Conservation (phyloP, 257 asterid genomes). For the Vinca minor region DNA sequence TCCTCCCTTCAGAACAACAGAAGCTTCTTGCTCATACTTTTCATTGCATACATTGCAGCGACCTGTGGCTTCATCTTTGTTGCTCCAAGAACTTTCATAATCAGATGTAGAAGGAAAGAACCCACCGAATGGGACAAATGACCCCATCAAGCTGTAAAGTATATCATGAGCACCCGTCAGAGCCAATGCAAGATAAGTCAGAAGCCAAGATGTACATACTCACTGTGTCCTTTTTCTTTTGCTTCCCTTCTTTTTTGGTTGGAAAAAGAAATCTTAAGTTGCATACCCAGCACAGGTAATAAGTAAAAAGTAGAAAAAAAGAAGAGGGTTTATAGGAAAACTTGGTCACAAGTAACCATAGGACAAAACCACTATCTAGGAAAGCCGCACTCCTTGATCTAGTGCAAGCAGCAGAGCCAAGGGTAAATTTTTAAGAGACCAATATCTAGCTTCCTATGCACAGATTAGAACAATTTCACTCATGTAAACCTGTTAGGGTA, state of each 20-base stretch:
- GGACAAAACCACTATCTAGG: not conserved
- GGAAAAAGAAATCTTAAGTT: not conserved
- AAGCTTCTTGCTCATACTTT: slow-evolving; percentile 69
- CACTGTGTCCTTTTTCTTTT: not conserved
- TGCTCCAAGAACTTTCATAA: slow-evolving; percentile 29
- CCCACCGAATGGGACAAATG: slow-evolving; percentile 95
- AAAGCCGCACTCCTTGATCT: not conserved
- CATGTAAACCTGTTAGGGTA: not conserved
- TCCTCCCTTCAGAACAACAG: slow-evolving; percentile 36
- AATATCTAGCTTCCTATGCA: not conserved
- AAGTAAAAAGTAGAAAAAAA: not conserved
- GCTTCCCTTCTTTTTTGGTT: not conserved
- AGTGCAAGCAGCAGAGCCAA: not conserved
- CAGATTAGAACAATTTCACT: not conserved
- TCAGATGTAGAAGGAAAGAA: slow-evolving; percentile 78
- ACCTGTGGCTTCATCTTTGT: slow-evolving; percentile 27
- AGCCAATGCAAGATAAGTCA: slow-evolving; percentile 18
- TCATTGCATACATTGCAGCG: slow-evolving; percentile 65
- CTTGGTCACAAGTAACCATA: not conserved
- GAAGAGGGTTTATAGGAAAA: not conserved
- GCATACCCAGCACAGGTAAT: not conserved
- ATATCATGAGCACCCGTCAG: slow-evolving; percentile 30
- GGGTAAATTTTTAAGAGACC: not conserved
- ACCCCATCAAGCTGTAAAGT: slow-evolving; percentile 81
- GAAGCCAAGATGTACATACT: slow-evolving; percentile 17